phyloP scores from a whole-genome alignment of 1,284 basidiomycete genomes.

The Fomes fomentarius region DNA sequence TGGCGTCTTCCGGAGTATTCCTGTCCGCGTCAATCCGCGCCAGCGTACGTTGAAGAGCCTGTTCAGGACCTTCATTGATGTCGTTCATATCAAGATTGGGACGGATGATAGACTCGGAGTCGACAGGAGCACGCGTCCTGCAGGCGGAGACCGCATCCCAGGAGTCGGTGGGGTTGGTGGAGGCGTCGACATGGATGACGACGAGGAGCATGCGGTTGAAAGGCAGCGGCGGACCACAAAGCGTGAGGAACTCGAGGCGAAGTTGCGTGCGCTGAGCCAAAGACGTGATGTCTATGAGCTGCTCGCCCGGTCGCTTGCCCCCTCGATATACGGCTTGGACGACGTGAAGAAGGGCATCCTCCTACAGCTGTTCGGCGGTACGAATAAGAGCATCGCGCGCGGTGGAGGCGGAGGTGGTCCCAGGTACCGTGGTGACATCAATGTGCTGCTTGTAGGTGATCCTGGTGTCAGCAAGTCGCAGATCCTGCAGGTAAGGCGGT shows the following conservation, averaged over 20 bases:
- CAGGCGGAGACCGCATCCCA: conserved; percentile 67
- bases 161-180: conserved; percentile 89
- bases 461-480: conserved; percentile 98
- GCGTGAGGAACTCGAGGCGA: conserved; percentile 61
- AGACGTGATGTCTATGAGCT: conserved; percentile 88
- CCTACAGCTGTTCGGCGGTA: conserved; percentile 95
- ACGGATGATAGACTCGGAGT: conserved; percentile 73
- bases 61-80: conserved; percentile 97
- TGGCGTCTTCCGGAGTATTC: conserved; percentile 94
- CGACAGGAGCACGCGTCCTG: conserved; percentile 80
- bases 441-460: conserved; percentile 95
- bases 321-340: conserved; percentile 97
- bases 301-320: conserved; percentile 86
- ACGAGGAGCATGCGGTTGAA: conserved; percentile 42
- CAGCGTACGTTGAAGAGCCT: conserved; percentile 92
- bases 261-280: conserved; percentile 71
- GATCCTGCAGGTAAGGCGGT: conserved; percentile 88
- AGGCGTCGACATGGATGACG: conserved; percentile 58
- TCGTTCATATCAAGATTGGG: conserved; percentile 89
- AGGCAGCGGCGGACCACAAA: conserved; percentile 49
- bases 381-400: conserved; percentile 92
- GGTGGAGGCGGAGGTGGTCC: conserved; percentile 96
- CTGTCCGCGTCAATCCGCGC: conserved; percentile 91
- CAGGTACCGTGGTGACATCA: conserved; percentile 97
- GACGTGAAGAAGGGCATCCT: conserved; percentile 99